Conservation (phyloP, 1,284 basidiomycete species). For the Cutaneotrichosporon spelunceum region DNA sequence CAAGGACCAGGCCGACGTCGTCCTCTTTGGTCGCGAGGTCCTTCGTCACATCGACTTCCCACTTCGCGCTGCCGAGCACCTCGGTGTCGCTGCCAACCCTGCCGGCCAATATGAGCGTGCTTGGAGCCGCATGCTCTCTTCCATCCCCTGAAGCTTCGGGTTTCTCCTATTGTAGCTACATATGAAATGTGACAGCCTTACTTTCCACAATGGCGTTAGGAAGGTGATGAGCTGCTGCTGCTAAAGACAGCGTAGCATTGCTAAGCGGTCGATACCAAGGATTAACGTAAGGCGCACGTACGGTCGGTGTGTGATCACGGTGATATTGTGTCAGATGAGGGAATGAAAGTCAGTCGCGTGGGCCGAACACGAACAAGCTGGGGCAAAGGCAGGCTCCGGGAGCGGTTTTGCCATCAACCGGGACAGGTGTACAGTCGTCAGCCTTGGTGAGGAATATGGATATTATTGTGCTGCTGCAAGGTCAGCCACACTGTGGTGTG, state of each 20-base stretch:
- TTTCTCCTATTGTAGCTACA: not conserved
- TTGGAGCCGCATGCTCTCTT: slow-evolving; percentile 54
- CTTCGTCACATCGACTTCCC: slow-evolving; percentile 51
- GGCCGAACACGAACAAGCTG: not conserved
- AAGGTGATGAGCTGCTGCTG: too few species aligned
- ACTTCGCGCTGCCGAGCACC: slow-evolving; percentile 42
- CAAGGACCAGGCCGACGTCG: slow-evolving; percentile 64
- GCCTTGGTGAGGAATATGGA: not conserved
- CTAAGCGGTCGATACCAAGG: too few species aligned
- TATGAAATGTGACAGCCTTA: not conserved
- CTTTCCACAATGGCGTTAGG: too few species aligned
- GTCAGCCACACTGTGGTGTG: not conserved
- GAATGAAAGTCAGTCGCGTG: not conserved
- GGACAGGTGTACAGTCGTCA: not conserved
- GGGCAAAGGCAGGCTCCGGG: not conserved
- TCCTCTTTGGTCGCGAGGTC: slow-evolving; percentile 64
- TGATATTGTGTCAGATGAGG: not conserved
- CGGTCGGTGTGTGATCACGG: too few species aligned
- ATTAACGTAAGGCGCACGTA: too few species aligned
- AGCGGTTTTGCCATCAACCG: not conserved
- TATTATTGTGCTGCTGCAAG: too few species aligned
- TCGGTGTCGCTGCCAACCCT: slow-evolving; percentile 47
- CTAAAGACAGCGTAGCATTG: too few species aligned
- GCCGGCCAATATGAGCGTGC: slow-evolving; percentile 53
- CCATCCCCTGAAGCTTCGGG: not conserved